Base-by-base conservation (phyloP, 2,329 filamentous ascomycete genomes). In the Epichloe sp. region DNA sequence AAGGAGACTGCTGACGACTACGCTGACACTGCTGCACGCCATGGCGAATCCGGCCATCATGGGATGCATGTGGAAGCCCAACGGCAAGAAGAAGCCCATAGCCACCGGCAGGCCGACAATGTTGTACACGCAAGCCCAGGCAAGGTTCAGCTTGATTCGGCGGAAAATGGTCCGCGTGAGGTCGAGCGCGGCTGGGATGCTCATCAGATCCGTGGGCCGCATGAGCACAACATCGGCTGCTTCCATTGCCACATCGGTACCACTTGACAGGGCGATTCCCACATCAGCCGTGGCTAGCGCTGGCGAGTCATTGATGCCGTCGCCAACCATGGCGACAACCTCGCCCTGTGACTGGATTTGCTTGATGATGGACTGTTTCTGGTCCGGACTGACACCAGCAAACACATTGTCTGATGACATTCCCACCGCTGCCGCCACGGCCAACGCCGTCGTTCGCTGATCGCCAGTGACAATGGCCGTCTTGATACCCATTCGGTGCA, bases 271-370 rank as follows among this genome's bases (percentile, higher is more conserved):
- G 52, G 90, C 90, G 58, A 98, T 95, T 56, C 93, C 93, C 31
- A 97, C 82, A 59, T 95, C 83, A 11, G 93, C 90, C 0, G 89
- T 95, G 0, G 89, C 93, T 11, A 98, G 80, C 0, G 93, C 93
- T 0, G 93, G 93, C 0, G 89, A 95, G 71, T 98, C 93, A 68
- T 98, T 98, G 77, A 98, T 96, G 42, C 93, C 93, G 66, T 98
- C 93, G 49, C 93, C 90, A 14, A 97, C 90, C 93, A 98, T 98
- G 58, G 88, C 93, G 26, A 97, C 88, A 47, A 85, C 74, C 59
- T 89, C 79, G 54, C 88, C 88, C 48, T 75, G 68, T 0, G 75
- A 72, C 69, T 96, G 88, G 17, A 97, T 77, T 50, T 84, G 72
- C 47, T 81, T 79, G 59, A 98, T 77, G 58, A 97, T 94, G 31